phyloP scores from a whole-genome alignment of 805 yeast genomes.

The Sugiyamaella americana region DNA sequence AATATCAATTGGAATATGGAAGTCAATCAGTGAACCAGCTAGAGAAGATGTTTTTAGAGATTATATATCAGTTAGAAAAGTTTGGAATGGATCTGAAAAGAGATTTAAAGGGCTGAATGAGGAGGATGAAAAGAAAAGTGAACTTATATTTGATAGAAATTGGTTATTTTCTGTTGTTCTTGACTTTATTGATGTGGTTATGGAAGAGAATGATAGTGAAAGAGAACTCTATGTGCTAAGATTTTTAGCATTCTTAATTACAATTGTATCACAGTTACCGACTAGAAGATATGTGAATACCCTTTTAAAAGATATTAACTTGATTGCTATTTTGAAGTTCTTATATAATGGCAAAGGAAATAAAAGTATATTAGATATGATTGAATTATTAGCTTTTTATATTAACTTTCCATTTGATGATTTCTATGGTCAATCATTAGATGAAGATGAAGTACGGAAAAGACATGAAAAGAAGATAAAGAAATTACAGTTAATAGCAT shows the following conservation, averaged over 20 bases:
- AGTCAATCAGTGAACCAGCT: conserved; percentile 20
- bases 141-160: conserved; percentile 17
- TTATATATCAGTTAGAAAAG: conserved; percentile 19
- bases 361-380: neutral
- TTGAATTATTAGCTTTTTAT: conserved; percentile 15
- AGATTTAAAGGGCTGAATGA: conserved; percentile 11
- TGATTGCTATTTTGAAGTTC: conserved; percentile 19
- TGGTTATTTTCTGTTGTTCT: conserved; percentile 28
- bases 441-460: conserved; percentile 17
- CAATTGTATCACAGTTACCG: conserved; percentile 30
- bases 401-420: conserved; percentile 40
- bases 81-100: conserved; percentile 23
- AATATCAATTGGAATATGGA: conserved; percentile 35
- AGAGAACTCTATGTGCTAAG: neutral
- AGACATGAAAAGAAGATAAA: conserved; percentile 14
- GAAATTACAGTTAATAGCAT: conserved; percentile 26
- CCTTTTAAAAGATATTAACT: conserved; percentile 28
- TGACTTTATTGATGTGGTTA: conserved; percentile 8
- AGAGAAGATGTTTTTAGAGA: conserved; percentile 20
- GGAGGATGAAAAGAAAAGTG: neutral
- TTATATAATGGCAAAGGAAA: neutral
- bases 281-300: conserved; percentile 36
- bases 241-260: neutral
- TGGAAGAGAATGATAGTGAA: neutral
- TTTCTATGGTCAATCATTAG: conserved; percentile 31